Evolutionary conservation across 805 yeast species (phyloP).

Genomic region (Kuraishia capsulata): DNA sequence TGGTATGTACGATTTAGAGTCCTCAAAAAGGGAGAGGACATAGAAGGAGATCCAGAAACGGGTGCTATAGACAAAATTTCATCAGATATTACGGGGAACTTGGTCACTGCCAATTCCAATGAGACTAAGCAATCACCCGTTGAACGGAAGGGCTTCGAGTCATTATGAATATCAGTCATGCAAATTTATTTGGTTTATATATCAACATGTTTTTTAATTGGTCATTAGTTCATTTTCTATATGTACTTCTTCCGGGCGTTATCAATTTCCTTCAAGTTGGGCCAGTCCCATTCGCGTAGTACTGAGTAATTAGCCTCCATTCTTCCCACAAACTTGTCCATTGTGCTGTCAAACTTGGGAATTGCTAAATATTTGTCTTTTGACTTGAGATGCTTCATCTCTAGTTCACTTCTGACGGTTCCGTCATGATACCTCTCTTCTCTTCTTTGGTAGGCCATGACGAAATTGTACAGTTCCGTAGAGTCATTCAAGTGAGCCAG

Average conservation of each 20-base stretch:
- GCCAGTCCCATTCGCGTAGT: constrained; percentile 23
- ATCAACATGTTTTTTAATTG: too few species aligned
- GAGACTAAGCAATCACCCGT: too few species aligned
- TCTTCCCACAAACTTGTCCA: constrained; percentile 12
- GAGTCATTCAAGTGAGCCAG: constrained; percentile 10
- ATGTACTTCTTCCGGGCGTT: too few species aligned
- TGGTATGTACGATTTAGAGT: constrained; percentile 49
- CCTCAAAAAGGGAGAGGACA: constrained; percentile 2
- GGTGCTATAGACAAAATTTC: background rate
- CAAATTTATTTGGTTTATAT: too few species aligned
- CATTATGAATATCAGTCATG: too few species aligned
- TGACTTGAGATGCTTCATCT: constrained; percentile 10
- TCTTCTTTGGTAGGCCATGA: constrained; percentile 11
- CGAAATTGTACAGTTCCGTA: constrained; percentile 8
- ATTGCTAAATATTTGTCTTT: constrained; percentile 1
- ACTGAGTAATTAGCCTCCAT: constrained; percentile 20
- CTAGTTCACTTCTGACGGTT: constrained; percentile 14
- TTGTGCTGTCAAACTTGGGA: constrained; percentile 9
- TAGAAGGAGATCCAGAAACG: background rate
- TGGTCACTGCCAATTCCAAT: too few species aligned
- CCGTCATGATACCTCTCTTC: constrained; percentile 5
- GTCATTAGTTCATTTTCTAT: too few species aligned
- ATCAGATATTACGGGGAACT: too few species aligned
- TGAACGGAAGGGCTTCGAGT: too few species aligned
- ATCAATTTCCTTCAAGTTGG: constrained; percentile 7